These are phyloP conservation scores for Botrytis tulipae DNA, from an alignment of 2,329 filamentous ascomycete species.

Conservation along the genomic window DNA sequence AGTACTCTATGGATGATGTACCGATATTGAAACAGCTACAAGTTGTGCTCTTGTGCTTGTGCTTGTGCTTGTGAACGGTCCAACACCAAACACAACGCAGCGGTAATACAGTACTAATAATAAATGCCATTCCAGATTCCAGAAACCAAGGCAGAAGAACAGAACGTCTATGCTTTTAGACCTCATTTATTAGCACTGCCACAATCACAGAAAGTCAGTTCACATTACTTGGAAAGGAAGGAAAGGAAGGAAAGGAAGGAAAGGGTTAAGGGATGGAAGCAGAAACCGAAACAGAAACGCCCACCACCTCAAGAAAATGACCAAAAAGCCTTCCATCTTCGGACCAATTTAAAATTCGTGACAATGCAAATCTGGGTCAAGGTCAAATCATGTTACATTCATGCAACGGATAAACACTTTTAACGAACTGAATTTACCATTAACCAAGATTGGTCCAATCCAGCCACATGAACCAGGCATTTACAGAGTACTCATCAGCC, in stretches of 20 bases:
- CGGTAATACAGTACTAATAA: background rate
- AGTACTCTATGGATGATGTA: background rate
- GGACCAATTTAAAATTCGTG: background rate
- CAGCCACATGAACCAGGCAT: background rate
- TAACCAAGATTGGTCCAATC: background rate
- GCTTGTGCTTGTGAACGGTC: conserved; percentile 5
- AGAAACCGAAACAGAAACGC: background rate
- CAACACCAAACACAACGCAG: background rate
- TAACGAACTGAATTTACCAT: background rate
- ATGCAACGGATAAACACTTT: conserved; percentile 1
- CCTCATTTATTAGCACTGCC: conserved; percentile 1
- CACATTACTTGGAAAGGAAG: background rate
- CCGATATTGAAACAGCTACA: background rate
- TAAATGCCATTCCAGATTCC: background rate
- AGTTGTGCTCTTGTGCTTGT: background rate
- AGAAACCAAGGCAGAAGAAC: conserved; percentile 10
- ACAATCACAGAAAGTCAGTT: background rate
- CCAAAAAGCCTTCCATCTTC: background rate
- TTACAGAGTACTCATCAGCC: background rate
- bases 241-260: background rate
- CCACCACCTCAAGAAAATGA: conserved; percentile 1
- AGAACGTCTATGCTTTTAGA: conserved; percentile 3
- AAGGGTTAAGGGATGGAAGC: background rate
- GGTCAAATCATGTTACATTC: conserved; percentile 17
- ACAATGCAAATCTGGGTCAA: conserved; percentile 10